Evolutionary conservation across 1,284 basidiomycete species (phyloP).

Genomic region (Mycena sp.): DNA sequence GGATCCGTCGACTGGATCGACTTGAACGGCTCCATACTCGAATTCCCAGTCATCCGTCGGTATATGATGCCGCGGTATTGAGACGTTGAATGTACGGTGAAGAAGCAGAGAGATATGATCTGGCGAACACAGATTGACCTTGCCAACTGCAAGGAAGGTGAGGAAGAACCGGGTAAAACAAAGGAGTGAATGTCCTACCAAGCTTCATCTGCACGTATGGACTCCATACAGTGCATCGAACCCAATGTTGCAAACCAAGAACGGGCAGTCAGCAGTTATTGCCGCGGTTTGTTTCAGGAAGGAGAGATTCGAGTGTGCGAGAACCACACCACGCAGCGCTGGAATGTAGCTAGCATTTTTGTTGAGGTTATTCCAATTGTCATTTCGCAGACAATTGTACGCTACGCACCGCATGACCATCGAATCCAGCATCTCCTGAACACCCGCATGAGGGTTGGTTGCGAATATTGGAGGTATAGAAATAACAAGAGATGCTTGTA

Average conservation of each 20-base stretch:
- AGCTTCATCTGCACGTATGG: conserved; percentile 88
- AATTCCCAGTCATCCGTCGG: conserved; percentile 86
- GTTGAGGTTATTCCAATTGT: neutral
- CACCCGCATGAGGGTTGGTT: conserved; percentile 74
- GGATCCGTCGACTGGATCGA: conserved; percentile 57
- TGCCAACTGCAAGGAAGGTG: conserved; percentile 68
- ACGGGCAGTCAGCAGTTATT: conserved; percentile 90
- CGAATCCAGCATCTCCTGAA: conserved; percentile 89
- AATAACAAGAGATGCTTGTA: conserved; percentile 73
- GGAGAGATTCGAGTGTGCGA: conserved; percentile 83
- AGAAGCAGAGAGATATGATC: conserved; percentile 95
- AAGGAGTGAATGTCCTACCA: conserved; percentile 56
- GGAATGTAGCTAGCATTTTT: conserved; percentile 80
- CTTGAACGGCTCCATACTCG: conserved; percentile 82
- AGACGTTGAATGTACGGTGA: conserved; percentile 96
- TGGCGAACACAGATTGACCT: conserved; percentile 90
- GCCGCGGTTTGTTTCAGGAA: conserved; percentile 77
- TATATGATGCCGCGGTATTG: conserved; percentile 94
- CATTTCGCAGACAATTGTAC: neutral
- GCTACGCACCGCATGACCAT: conserved; percentile 89
- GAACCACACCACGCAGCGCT: conserved; percentile 86
- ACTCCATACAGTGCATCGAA: conserved; percentile 94
- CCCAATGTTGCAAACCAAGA: conserved; percentile 76
- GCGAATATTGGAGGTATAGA: conserved; percentile 89
- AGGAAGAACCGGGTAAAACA: conserved; percentile 15